Evolutionary conservation across 129 eudicot genomes (phyloP).

Genomic region (Ambrosia trifida): DNA sequence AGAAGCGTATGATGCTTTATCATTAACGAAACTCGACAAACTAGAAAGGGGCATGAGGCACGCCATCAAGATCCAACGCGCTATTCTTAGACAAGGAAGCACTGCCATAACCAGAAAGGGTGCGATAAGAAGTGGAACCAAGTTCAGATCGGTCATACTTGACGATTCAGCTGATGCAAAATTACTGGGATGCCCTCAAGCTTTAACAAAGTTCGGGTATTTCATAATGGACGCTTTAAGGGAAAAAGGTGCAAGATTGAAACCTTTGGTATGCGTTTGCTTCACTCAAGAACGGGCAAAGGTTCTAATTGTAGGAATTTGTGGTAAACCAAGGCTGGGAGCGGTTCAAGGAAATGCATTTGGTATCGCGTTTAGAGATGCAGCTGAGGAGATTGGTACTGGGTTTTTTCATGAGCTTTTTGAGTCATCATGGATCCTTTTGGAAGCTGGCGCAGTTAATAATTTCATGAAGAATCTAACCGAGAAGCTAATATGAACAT

Average conservation of each 20-base stretch:
- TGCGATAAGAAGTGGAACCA: slow-evolving; percentile 82
- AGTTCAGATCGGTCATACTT: slow-evolving; percentile 93
- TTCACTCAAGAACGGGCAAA: slow-evolving; percentile 58
- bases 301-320: slow-evolving; percentile 82
- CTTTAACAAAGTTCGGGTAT: slow-evolving; percentile 85
- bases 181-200: slow-evolving; percentile 82
- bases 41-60: slow-evolving; percentile 81
- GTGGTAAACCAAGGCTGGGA: slow-evolving; percentile 91
- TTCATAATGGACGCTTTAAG: slow-evolving; percentile 92
- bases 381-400: slow-evolving; percentile 82
- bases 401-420: slow-evolving; percentile 91
- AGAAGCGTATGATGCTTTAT: slow-evolving; percentile 86
- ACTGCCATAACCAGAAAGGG: slow-evolving; percentile 84
- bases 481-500: slow-evolving; percentile 53
- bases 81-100: slow-evolving; percentile 93
- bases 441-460: slow-evolving; percentile 73
- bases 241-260: slow-evolving; percentile 94
- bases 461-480: slow-evolving; percentile 85
- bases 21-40: slow-evolving; percentile 69
- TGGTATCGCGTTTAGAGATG: slow-evolving; percentile 81
- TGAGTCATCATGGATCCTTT: slow-evolving; percentile 93
- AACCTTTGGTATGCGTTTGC: slow-evolving; percentile 87
- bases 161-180: slow-evolving; percentile 86
- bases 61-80: slow-evolving; percentile 96
- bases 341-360: slow-evolving; percentile 93